Evolutionary conservation across 176 grass and related monocot species (phyloP).

Genomic region (Pontederia paniculata): DNA sequence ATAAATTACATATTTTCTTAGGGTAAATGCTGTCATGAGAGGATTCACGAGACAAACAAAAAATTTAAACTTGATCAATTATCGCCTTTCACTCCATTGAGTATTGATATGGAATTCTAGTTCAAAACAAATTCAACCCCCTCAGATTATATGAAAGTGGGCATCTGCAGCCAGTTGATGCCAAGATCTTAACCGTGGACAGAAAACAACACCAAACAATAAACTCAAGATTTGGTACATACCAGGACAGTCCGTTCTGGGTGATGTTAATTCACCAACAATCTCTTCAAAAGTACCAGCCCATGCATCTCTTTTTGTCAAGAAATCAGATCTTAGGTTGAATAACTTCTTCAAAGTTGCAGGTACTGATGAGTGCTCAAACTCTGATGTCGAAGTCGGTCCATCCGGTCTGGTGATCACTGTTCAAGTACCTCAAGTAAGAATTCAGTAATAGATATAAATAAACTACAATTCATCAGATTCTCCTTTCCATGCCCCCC

Average conservation of each 20-base stretch:
- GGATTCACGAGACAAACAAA: no score
- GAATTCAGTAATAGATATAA: background rate
- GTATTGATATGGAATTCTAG: background rate
- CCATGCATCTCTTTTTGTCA: conserved; percentile 16
- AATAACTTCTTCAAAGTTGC: conserved; percentile 12
- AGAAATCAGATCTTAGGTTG: conserved; percentile 14
- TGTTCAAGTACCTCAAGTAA: background rate
- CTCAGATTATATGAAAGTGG: no score
- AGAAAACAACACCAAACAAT: background rate
- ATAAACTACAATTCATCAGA: background rate
- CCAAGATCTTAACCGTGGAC: background rate
- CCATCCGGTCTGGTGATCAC: background rate
- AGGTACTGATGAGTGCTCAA: conserved; percentile 13
- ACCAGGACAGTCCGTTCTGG: conserved; percentile 12
- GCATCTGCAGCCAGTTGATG: background rate
- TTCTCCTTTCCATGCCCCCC: background rate
- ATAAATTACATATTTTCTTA: no score
- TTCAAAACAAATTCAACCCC: background rate
- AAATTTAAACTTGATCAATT: no score
- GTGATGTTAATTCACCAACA: background rate
- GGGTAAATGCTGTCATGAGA: no score
- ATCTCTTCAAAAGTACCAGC: conserved; percentile 1
- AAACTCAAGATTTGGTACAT: background rate
- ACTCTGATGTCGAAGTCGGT: conserved; percentile 6
- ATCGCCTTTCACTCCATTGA: no score